These are phyloP conservation scores for Leccinum sublutescens DNA, from an alignment of 768 basidiomycete genomes.

Conservation along the genomic window DNA sequence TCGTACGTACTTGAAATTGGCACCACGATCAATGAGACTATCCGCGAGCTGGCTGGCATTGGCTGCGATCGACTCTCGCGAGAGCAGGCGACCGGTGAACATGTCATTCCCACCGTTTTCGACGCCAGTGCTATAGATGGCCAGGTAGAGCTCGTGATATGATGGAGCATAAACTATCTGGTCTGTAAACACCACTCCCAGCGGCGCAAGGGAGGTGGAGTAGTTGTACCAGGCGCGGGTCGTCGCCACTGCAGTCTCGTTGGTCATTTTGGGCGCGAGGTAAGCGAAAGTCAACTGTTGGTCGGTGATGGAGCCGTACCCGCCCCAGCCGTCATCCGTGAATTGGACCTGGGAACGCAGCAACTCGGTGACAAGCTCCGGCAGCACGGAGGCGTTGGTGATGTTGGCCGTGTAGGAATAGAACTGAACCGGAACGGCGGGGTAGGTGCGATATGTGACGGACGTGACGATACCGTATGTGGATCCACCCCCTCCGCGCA, in stretches of 20 bases:
- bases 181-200: slow-evolving; percentile 4
- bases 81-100: slow-evolving; percentile 34
- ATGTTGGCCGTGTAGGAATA: slow-evolving; percentile 32
- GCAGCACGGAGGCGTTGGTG: slow-evolving; percentile 28
- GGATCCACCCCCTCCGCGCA: slow-evolving; percentile 52
- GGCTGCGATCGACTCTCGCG: slow-evolving; percentile 21
- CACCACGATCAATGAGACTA: slow-evolving; percentile 1
- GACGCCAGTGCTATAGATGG: no score
- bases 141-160: slow-evolving; percentile 4
- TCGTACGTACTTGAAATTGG: background rate
- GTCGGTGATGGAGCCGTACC: slow-evolving; percentile 26
- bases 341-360: slow-evolving; percentile 35
- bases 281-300: slow-evolving; percentile 16
- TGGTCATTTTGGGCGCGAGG: slow-evolving; percentile 37
- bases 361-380: slow-evolving; percentile 35
- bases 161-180: no score
- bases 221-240: slow-evolving; percentile 35
- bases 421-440: slow-evolving; percentile 33
- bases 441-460: slow-evolving; percentile 39
- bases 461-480: slow-evolving; percentile 48
- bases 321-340: slow-evolving; percentile 46
- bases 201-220: slow-evolving; percentile 7
- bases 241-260: slow-evolving; percentile 35
- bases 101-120: slow-evolving; percentile 16
- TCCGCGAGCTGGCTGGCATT: slow-evolving; percentile 26